A percentile compares a stretch with the other conserved stretches of the same genome.
phyloP scores from a whole-genome alignment of 495 filamentous ascomycete genomes.

The Pseudoneurospora amorphoporcata region DNA sequence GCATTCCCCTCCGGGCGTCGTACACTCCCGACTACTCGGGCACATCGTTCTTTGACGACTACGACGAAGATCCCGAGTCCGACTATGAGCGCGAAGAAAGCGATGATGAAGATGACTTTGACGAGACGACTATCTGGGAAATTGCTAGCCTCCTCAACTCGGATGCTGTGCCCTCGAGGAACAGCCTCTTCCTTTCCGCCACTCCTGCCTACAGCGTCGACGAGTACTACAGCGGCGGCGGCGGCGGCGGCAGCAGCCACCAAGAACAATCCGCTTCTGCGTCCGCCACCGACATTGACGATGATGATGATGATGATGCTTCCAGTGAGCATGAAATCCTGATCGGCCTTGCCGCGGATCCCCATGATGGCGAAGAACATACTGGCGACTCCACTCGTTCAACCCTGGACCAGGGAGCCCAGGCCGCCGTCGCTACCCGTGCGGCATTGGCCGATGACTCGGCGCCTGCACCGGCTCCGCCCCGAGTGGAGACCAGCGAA shows the following conservation, averaged over 20 bases:
- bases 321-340: slow-evolving; percentile 19
- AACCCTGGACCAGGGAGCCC: not conserved
- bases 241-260: not conserved
- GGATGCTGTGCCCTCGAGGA: slow-evolving; percentile 33
- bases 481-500: not conserved
- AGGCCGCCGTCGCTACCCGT: not conserved
- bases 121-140: slow-evolving; percentile 47
- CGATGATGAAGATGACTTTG: slow-evolving; percentile 37
- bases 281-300: slow-evolving; percentile 4
- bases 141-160: slow-evolving; percentile 44
- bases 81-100: slow-evolving; percentile 27
- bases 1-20: slow-evolving; percentile 17
- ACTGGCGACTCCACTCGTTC: not conserved
- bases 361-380: not conserved
- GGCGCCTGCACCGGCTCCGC: not conserved
- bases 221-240: slow-evolving; percentile 7
- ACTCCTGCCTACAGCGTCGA: slow-evolving; percentile 11
- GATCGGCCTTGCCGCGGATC: slow-evolving; percentile 17
- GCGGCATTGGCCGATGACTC: not conserved
- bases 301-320: slow-evolving; percentile 25
- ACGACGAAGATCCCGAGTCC: slow-evolving; percentile 28
- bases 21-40: slow-evolving; percentile 22
- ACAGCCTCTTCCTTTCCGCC: slow-evolving; percentile 30
- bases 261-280: not conserved
- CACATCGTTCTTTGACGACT: slow-evolving; percentile 42